Evolutionary conservation across 257 asterid genomes (phyloP).

Genomic region (Nicotiana attenuata): DNA sequence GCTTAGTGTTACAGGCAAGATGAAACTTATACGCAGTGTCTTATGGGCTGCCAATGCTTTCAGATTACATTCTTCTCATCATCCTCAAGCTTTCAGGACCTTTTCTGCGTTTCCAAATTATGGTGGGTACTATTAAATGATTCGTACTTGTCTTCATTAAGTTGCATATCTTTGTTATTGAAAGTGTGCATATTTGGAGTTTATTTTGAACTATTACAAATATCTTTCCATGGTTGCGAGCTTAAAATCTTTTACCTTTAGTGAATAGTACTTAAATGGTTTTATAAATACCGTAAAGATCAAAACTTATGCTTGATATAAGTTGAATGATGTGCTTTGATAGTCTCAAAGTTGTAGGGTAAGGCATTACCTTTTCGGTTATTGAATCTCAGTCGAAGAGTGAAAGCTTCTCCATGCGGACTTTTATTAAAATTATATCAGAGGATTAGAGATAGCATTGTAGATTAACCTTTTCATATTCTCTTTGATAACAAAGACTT

Average conservation of each 20-base stretch:
- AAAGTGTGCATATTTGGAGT: not conserved
- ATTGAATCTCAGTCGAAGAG: not conserved
- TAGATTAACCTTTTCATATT: not conserved
- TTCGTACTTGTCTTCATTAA: no score
- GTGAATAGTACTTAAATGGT: no score
- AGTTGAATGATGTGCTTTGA: no score
- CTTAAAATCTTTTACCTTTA: not conserved
- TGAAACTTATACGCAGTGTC: conserved; percentile 1
- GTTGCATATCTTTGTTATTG: no score
- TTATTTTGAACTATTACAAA: not conserved
- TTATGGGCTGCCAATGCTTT: conserved; percentile 7
- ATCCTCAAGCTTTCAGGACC: not conserved
- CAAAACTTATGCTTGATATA: no score
- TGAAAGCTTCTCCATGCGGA: not conserved
- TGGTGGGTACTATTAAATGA: not conserved
- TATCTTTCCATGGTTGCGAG: not conserved
- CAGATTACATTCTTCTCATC: not conserved
- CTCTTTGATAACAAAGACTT: not conserved
- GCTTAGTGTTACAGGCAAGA: not conserved
- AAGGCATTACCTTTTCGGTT: no score
- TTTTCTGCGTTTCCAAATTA: not conserved
- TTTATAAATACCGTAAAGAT: no score
- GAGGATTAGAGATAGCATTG: not conserved
- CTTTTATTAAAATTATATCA: not conserved
- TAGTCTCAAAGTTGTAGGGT: no score